Base-by-base conservation (phyloP, 805 yeast species). In the Metschnikowia borealis region DNA sequence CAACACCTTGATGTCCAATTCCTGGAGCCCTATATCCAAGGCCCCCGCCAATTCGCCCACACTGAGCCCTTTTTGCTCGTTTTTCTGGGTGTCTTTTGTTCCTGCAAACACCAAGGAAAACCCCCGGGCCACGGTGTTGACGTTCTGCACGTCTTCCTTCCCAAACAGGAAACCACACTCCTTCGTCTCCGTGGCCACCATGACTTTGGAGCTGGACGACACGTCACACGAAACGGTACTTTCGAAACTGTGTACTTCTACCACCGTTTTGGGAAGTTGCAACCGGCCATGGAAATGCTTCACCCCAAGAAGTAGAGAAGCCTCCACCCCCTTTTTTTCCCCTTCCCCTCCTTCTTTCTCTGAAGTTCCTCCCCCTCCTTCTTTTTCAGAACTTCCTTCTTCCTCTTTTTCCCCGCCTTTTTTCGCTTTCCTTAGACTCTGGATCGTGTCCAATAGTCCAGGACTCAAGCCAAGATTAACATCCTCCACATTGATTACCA, bases 401-500 rank as follows among this genome's bases (percentile, higher is more conserved):
- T n/a, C 20, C 29, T 6, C 15, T 17, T 20, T 21, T 33, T 23
- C 17, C 14, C n/a, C 18, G 17, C 14, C 38, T 3, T 13, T n/a
- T 23, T 15, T 18, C 11, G 6, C 6, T 20, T 10, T 33, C 32
- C 20, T 34, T 10, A 53, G 7, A 5, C 20, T 33, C 20, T 51
- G 37, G 13, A 38, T 41, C n/a, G 43, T 37, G 5, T 38, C 20
- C 7, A 53, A 36, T 4, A 50, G n/a, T 8, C 49, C 14, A 3
- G 48, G 40, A 17, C 52, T 39, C 11, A 51, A 23, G 10, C 43
- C 41, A 26, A 53, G 7, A 31, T 53, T 55, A 15, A 49, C 26
- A 5, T 50, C 51, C 15, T 51, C 47, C 8, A 55, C 36, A 13
- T 47, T 50, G 7, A 53, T 35, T 18, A 43, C 47, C 20, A 47